Conservation (phyloP, 2,329 filamentous ascomycete species). For the Aspergillus sp. region DNA sequence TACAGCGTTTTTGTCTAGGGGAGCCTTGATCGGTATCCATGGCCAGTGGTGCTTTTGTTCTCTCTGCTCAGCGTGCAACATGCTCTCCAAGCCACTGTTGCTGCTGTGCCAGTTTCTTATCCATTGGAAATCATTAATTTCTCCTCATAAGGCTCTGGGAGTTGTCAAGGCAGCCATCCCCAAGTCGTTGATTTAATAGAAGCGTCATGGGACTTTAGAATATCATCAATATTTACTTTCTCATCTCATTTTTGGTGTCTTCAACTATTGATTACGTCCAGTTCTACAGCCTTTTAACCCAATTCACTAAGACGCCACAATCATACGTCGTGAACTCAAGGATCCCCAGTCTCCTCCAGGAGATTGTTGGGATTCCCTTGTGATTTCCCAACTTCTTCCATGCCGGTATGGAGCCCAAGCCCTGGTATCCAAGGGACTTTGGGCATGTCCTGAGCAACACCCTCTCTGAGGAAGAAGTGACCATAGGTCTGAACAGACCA, state of each 20-base stretch:
- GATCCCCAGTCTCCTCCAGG: too few relatives aligned
- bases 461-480: slow-evolving; percentile 15
- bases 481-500: slow-evolving; percentile 9
- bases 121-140: neutral
- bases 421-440: slow-evolving; percentile 21
- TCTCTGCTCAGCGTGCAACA: too few relatives aligned
- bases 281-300: too few relatives aligned
- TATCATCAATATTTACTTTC: too few relatives aligned
- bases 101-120: neutral
- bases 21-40: neutral
- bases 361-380: too few relatives aligned
- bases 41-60: too few relatives aligned
- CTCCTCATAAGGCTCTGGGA: neutral
- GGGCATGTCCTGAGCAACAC: slow-evolving; percentile 16
- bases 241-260: too few relatives aligned
- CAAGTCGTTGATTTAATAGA: neutral
- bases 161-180: neutral
- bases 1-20: neutral
- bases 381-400: too few relatives aligned
- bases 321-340: too few relatives aligned
- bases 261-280: too few relatives aligned
- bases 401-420: slow-evolving; percentile 15
- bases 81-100: neutral
- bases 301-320: too few relatives aligned
- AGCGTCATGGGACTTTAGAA: neutral